These are phyloP conservation scores for Boletus smithii DNA, from an alignment of 1,284 basidiomycete genomes.

Conservation along the genomic window DNA sequence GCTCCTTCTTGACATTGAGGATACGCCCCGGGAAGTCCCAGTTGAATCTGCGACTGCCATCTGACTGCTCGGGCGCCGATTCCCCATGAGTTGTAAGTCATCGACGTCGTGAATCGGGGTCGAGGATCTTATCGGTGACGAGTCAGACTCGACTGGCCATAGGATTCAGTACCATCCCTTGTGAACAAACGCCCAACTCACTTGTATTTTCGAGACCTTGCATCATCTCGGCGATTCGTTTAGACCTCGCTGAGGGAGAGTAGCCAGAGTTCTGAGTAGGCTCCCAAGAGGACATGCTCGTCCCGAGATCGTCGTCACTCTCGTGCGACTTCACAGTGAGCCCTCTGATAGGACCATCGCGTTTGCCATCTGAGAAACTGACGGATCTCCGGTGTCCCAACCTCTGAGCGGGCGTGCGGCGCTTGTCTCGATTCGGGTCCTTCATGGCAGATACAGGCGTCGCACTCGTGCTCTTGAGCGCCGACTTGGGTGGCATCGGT, in stretches of 20 bases:
- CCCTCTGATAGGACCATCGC: slow-evolving; percentile 78
- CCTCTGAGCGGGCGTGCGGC: slow-evolving; percentile 50
- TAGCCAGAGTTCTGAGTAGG: slow-evolving; percentile 31
- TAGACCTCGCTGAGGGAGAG: slow-evolving; percentile 67
- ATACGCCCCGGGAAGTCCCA: slow-evolving; percentile 41
- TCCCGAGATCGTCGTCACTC: slow-evolving; percentile 38
- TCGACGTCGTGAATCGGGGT: slow-evolving; percentile 40
- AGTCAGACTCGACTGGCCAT: slow-evolving; percentile 39
- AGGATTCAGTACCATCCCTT: slow-evolving; percentile 4
- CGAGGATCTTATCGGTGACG: slow-evolving; percentile 64
- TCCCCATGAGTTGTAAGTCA: slow-evolving; percentile 45
- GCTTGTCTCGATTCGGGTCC: slow-evolving; percentile 41
- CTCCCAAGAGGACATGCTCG: slow-evolving; percentile 28
- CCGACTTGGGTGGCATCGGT: slow-evolving; percentile 52
- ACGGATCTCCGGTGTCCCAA: slow-evolving; percentile 71
- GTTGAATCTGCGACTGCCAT: slow-evolving; percentile 26
- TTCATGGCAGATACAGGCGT: slow-evolving; percentile 38
- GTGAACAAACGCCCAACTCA: slow-evolving; percentile 34
- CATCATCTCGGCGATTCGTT: slow-evolving; percentile 76
- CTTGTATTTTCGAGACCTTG: slow-evolving; percentile 65
- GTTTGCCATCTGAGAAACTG: slow-evolving; percentile 90
- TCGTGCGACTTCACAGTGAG: slow-evolving; percentile 42
- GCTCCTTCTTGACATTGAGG: slow-evolving; percentile 45
- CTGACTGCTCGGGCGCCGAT: slow-evolving; percentile 38
- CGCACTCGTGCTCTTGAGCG: slow-evolving; percentile 35